Base-by-base conservation (phyloP, 345 rosid species). In the Schrenkiella parvula region DNA sequence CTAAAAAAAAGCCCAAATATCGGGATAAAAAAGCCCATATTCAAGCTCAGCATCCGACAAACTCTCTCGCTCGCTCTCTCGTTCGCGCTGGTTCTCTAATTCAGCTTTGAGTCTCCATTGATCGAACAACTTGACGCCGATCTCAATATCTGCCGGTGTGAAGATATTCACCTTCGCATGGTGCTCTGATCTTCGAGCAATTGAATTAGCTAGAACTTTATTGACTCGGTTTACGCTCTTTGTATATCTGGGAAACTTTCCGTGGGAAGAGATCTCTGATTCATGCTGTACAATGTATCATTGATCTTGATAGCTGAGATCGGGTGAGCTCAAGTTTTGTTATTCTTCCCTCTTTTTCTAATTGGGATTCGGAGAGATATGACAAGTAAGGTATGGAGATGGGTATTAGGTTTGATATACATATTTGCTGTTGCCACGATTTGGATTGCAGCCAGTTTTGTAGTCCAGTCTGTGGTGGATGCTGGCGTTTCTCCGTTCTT, bases 391-490 rank as follows among this genome's bases (percentile, higher is more conserved):
- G 53, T 67, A 10, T 84, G 95, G 97, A 88, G 82, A 80, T 93
- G 98, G 96, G 76, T 75, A 73, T 58, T 88, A 57, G 95, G 98
- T 61, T 76, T 93, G 73, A 55, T 80, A 18, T 91, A 93, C 81
- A 89, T 91, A 58, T 63, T 93, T 42, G 84, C 92, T 1, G 98
- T 93, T 5, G 98, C 98, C 0, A 77, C 80, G 48, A 93, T 93
- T 51, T 93, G 97, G 98, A 91, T 93, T 51, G 92, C 92, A 3
- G 97, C 98, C 8, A 91, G 97, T 80, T 93, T 88, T 67, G 96
- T 91, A 74, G 98, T 93, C 31, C 96, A 93, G 71, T 89, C 95
- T 15, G 96, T 89, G 22, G 95, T 91, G 6, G 95, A 91, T 79
- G 87, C 77, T 4, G 98, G 97, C 28, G 98, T 91, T 43, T 93